phyloP scores from a whole-genome alignment of 225 moss, liverwort and hornwort species.

The Sphagnum tenellum region DNA sequence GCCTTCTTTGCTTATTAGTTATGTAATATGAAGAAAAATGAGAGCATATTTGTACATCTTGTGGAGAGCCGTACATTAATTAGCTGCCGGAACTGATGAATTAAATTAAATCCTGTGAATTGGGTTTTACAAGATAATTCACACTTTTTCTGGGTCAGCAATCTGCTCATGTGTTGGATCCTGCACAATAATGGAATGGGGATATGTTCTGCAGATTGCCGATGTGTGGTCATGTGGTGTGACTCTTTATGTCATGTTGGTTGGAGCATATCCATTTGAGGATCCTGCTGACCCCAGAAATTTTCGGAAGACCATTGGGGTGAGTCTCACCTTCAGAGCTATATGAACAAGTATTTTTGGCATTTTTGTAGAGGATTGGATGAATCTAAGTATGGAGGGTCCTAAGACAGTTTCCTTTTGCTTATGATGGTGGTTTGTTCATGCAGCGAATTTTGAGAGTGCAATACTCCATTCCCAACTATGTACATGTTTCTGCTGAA shows the following conservation, averaged over 20 bases:
- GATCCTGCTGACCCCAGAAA: slow-evolving; percentile 95
- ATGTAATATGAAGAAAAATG: no score
- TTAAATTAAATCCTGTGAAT: no score
- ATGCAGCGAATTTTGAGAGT: slow-evolving; percentile 86
- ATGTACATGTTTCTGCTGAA: slow-evolving; percentile 81
- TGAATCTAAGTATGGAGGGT: no score
- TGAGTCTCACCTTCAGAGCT: neutral
- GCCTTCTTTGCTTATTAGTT: no score
- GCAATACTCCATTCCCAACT: slow-evolving; percentile 89
- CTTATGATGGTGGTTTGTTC: neutral
- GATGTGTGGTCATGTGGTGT: slow-evolving; percentile 99
- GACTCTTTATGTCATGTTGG: slow-evolving; percentile 97
- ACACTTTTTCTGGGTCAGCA: no score
- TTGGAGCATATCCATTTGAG: slow-evolving; percentile 96
- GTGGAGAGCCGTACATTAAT: no score
- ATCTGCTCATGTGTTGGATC: no score
- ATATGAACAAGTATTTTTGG: neutral
- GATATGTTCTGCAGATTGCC: slow-evolving; percentile 40
- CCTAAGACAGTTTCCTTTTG: no score
- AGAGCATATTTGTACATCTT: no score
- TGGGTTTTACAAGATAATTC: no score
- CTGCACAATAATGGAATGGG: neutral
- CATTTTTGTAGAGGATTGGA: no score
- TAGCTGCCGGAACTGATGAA: no score
- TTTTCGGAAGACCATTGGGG: slow-evolving; percentile 89